Conservation (phyloP, 345 rosid genomes). For the Linum usitatissimum region DNA sequence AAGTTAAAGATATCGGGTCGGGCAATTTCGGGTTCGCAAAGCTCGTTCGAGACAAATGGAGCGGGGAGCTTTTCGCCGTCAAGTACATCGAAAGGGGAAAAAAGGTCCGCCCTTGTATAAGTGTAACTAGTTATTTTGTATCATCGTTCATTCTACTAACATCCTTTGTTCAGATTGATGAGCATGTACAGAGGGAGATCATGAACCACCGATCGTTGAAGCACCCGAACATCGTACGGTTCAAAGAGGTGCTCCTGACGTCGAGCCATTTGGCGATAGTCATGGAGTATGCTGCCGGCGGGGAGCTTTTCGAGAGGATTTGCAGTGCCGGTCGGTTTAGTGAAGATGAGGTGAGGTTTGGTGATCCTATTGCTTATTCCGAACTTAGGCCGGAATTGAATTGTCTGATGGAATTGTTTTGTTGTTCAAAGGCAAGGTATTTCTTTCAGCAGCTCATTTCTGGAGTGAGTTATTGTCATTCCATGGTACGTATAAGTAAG, state of each 20-base stretch:
- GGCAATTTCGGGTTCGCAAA: constrained; percentile 1
- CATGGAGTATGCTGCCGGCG: background rate
- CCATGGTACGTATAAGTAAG: background rate
- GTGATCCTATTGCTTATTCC: too few relatives aligned
- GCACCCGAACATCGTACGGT: background rate
- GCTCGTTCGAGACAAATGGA: constrained; percentile 4
- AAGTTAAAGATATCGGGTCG: constrained; percentile 5
- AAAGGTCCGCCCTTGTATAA: background rate
- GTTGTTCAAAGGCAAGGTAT: background rate
- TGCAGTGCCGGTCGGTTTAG: background rate
- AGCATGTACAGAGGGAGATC: background rate
- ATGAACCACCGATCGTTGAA: background rate
- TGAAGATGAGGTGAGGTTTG: background rate
- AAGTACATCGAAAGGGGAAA: constrained; percentile 2
- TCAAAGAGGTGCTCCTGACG: background rate
- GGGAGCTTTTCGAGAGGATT: background rate
- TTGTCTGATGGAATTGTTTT: too few relatives aligned
- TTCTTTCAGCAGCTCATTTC: background rate
- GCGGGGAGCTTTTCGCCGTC: constrained; percentile 3
- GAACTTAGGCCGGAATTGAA: too few relatives aligned
- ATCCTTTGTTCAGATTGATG: background rate
- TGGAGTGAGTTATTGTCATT: background rate
- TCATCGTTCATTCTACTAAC: background rate
- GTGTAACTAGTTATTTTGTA: background rate
- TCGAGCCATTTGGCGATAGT: background rate